A percentile compares a stretch with the other conserved stretches of the same genome.
These are phyloP conservation scores for Fusarium sp. DNA, from an alignment of 2,329 filamentous ascomycete genomes.

Conservation along the genomic window DNA sequence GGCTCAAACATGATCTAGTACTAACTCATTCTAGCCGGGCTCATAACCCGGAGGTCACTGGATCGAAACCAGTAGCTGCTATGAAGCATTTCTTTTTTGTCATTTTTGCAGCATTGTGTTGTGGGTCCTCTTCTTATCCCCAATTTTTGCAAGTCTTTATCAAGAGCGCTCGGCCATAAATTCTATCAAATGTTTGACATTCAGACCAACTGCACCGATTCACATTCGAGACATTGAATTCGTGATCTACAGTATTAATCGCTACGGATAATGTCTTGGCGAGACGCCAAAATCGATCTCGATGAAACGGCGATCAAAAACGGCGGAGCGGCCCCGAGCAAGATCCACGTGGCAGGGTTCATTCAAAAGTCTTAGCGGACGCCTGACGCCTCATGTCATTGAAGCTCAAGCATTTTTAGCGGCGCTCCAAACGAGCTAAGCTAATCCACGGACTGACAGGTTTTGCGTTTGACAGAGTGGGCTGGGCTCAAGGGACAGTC, in stretches of 20 bases:
- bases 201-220: too few species aligned
- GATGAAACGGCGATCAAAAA: background rate
- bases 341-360: background rate
- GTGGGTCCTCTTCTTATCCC: accelerated
- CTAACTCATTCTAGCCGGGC: constrained; percentile 36
- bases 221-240: too few species aligned
- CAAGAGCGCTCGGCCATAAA: too few species aligned
- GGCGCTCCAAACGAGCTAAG: background rate
- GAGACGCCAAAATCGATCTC: background rate
- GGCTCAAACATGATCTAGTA: background rate
- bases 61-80: constrained; percentile 42
- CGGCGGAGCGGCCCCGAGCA: background rate
- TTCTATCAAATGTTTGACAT: too few species aligned
- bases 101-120: background rate
- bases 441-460: too few species aligned
- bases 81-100: constrained; percentile 5
- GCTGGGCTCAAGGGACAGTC: background rate
- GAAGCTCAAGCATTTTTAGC: background rate
- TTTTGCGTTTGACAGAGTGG: too few species aligned
- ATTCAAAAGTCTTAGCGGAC: background rate
- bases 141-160: background rate
- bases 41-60: constrained; percentile 43
- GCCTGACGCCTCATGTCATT: background rate
- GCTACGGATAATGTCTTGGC: too few species aligned
- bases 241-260: too few species aligned